Evolutionary conservation across 345 rosid species (phyloP), one percentile per base, ranked within the genome.

Genomic region (Camelina hispida): DNA sequence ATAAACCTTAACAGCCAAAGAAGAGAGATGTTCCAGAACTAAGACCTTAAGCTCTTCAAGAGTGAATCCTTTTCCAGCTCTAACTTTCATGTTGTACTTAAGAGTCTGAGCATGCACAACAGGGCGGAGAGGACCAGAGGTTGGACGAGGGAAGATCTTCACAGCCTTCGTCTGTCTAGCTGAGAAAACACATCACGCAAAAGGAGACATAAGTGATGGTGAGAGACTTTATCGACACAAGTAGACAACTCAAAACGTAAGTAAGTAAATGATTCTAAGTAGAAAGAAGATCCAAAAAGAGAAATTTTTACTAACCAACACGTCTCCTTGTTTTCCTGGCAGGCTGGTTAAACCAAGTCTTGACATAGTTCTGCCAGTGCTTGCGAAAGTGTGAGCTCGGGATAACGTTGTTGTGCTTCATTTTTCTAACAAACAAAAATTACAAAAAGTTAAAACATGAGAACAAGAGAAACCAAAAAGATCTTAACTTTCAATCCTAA

Each of bases 151-250:
- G 79, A 93, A 93, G 70, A 89, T 89, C 81, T 76, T 82, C 76
- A 89, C 94, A 0, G 97, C 98, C 86, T 89, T 93, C 82, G 87
- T 82, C 60, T 91, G 98, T 47, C 98, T 88, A 37, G 93, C 98
- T 93, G 85, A 2, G 44, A 62, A 8, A 18, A 0, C 48, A 65
- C 43, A 57, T 43, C 47, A 68, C 42, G 65, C 54, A 38, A 56
- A 18, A 13, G 3, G 15, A 48, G 22, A 44, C 3, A 16, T 9
- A 30, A 17, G 20, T n/a, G 40, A 44, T 25, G 28, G 4, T 17
- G 15, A 37, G 34, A 63, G 11, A 22, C 47, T 9, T 37, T 0
- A 5, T n/a, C 4, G 12, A 9, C 69, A 63, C 11, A 52, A 35
- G 7, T 5, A 32, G 1, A 10, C 3, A 47, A 14, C 10, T 17